These are phyloP conservation scores for Apiospora rasikravindrae DNA, from an alignment of 2,329 filamentous ascomycete genomes.

Conservation along the genomic window DNA sequence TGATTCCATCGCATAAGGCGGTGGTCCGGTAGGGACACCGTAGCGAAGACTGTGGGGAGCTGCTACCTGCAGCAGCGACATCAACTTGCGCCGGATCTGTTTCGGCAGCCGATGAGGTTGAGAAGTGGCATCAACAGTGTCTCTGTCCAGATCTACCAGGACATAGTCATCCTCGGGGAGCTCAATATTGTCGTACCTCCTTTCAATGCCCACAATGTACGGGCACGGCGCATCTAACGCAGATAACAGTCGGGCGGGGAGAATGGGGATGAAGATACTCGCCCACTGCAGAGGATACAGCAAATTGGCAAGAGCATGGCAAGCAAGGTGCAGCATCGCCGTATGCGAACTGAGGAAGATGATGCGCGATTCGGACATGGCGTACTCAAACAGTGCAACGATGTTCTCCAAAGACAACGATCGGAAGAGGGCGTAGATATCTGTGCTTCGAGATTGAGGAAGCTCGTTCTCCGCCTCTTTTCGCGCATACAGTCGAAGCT, in stretches of 20 bases:
- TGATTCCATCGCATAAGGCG: constrained; percentile 89
- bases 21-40: constrained; percentile 86
- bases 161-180: constrained; percentile 96
- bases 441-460: constrained; percentile 87
- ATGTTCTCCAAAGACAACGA: constrained; percentile 91
- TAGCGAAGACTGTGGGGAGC: constrained; percentile 88
- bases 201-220: constrained; percentile 95
- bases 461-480: constrained; percentile 94
- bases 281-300: constrained; percentile 93
- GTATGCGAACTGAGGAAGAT: constrained; percentile 96
- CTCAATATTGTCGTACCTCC: constrained; percentile 83
- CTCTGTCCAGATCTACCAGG: constrained; percentile 88
- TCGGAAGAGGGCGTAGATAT: constrained; percentile 91
- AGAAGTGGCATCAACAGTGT: constrained; percentile 84
- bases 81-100: constrained; percentile 87
- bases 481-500: constrained; percentile 88
- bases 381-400: constrained; percentile 90
- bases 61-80: constrained; percentile 85
- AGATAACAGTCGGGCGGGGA: constrained; percentile 86
- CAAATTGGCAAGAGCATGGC: constrained; percentile 82
- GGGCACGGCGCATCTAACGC: constrained; percentile 94
- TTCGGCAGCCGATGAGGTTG: constrained; percentile 81
- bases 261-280: constrained; percentile 90
- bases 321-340: constrained; percentile 93
- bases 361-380: constrained; percentile 90